Evolutionary conservation across 129 eudicot species (phyloP).

Genomic region (Deinandra increscens): DNA sequence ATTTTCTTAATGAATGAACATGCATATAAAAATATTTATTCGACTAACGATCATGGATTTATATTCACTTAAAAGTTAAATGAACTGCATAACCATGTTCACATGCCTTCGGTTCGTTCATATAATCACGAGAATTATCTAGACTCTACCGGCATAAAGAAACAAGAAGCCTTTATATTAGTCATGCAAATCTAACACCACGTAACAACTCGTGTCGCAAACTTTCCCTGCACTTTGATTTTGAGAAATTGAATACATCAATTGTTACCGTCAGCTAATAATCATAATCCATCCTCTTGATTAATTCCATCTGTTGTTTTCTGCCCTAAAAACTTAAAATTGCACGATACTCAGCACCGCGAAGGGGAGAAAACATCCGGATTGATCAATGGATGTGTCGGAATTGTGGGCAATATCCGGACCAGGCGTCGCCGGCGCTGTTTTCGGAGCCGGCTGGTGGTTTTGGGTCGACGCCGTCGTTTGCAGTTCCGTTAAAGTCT

Average conservation of each 20-base stretch:
- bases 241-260: neutral
- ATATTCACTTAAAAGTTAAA: no score
- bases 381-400: conserved; percentile 50
- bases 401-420: conserved; percentile 89
- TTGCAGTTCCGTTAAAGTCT: conserved; percentile 71
- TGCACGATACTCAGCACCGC: neutral
- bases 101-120: no score
- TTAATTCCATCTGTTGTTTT: conserved; percentile 8
- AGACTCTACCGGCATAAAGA: no score
- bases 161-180: no score
- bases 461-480: conserved; percentile 99
- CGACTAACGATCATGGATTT: no score
- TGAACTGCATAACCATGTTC: no score
- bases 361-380: neutral
- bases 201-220: no score
- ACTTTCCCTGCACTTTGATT: no score
- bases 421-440: conserved; percentile 91
- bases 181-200: no score
- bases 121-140: no score
- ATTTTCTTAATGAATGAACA: no score
- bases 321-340: neutral
- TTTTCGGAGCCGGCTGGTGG: conserved; percentile 98
- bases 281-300: neutral
- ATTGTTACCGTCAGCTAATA: neutral
- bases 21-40: no score